A percentile compares a stretch with the other conserved stretches of the same genome.
Evolutionary conservation across 176 grass and related monocot genomes (phyloP).

Genomic region (Zizania latifolia): DNA sequence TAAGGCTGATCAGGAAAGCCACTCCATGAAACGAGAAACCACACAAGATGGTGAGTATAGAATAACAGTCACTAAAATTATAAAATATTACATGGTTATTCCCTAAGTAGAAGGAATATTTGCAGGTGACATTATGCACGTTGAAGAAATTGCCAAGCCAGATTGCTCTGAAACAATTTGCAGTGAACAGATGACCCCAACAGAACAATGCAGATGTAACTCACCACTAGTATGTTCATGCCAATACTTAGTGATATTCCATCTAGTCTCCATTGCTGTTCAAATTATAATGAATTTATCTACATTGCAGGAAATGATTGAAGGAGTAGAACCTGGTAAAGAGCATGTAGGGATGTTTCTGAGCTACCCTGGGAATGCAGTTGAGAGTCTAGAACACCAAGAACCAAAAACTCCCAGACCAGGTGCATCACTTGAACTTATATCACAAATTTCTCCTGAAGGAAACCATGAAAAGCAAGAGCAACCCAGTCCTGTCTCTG

Average conservation of each 20-base stretch:
- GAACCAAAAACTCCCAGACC: slow-evolving; percentile 31
- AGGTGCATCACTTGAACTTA: background rate
- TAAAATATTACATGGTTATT: background rate
- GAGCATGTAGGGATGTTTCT: background rate
- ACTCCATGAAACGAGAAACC: slow-evolving; percentile 21
- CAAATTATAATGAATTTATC: slow-evolving; percentile 9
- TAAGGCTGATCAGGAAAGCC: slow-evolving; percentile 23
- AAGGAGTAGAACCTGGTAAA: slow-evolving; percentile 6
- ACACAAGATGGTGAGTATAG: slow-evolving; percentile 22
- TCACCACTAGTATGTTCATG: slow-evolving; percentile 8
- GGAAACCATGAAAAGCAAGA: slow-evolving; percentile 42
- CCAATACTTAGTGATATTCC: background rate
- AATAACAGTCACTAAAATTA: background rate
- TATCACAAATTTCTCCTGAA: slow-evolving; percentile 22
- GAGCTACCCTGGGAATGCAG: slow-evolving; percentile 20
- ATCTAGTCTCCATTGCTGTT: background rate
- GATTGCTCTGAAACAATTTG: slow-evolving; percentile 2
- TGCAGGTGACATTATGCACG: slow-evolving; percentile 8
- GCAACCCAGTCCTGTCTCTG: slow-evolving; percentile 43
- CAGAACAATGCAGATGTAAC: slow-evolving; percentile 21
- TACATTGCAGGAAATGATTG: slow-evolving; percentile 25
- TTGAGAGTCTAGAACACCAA: slow-evolving; percentile 9
- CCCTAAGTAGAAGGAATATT: slow-evolving; percentile 2
- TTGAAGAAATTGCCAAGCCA: slow-evolving; percentile 7
- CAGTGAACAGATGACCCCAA: background rate